A percentile compares a stretch with the other conserved stretches of the same genome.
Conservation (phyloP, 169 alveolate species). For the Blepharisma undulans region DNA sequence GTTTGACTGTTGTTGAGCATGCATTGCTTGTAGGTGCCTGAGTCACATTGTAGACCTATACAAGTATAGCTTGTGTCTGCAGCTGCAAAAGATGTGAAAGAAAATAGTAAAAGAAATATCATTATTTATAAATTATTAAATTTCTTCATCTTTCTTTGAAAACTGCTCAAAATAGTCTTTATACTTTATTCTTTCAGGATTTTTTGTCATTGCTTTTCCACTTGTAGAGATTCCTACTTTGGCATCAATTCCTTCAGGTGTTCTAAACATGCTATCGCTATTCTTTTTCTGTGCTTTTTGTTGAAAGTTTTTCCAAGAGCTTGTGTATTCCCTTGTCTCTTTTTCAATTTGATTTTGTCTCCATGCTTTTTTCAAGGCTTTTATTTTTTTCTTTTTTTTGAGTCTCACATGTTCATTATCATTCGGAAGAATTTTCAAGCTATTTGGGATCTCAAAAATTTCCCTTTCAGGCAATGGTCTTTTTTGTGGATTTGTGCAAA, state of each 20-base stretch:
- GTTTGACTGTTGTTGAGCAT: not conserved
- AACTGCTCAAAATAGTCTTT: not conserved
- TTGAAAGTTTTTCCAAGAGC: conserved; percentile 30
- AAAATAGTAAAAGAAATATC: not conserved
- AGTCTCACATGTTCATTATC: conserved; percentile 18
- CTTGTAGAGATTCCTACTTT: conserved; percentile 14
- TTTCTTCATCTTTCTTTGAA: not conserved
- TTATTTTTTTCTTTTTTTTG: conserved; percentile 24
- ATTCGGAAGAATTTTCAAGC: conserved; percentile 25
- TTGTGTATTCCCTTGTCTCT: not conserved
- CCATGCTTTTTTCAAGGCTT: conserved; percentile 31
- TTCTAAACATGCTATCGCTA: not conserved
- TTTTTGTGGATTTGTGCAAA: not conserved
- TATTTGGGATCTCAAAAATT: conserved; percentile 8
- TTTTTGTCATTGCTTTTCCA: conserved; percentile 14
- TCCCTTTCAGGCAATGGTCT: conserved; percentile 32
- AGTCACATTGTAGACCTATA: not conserved
- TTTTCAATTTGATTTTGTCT: conserved; percentile 9
- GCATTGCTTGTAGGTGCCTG: not conserved
- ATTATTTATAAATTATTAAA: no score
- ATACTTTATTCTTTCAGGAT: not conserved
- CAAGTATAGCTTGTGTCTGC: not conserved
- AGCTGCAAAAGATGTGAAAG: not conserved
- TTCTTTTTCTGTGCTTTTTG: not conserved
- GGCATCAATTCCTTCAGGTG: conserved; percentile 1